Conservation (phyloP, 2,329 filamentous ascomycete genomes). For the Xylogone sp. region DNA sequence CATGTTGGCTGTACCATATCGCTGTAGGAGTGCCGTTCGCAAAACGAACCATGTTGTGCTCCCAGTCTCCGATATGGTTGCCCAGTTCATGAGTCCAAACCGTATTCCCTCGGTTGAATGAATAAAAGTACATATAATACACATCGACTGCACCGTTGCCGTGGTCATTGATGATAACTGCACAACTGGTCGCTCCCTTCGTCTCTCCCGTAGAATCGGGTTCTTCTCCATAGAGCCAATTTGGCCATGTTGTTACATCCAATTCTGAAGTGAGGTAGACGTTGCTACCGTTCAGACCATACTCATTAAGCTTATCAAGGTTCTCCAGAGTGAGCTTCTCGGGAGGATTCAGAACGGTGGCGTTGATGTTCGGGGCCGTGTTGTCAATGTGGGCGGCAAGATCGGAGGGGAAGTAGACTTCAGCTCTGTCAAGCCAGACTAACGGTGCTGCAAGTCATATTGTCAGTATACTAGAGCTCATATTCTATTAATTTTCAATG, state of each 20-base stretch:
- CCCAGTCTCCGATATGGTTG: constrained; percentile 62
- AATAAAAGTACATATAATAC: constrained; percentile 33
- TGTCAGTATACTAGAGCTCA: background rate
- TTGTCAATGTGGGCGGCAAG: constrained; percentile 41
- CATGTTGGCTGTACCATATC: constrained; percentile 62
- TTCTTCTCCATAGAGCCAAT: constrained; percentile 47
- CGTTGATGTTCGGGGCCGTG: constrained; percentile 41
- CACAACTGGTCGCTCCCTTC: constrained; percentile 42
- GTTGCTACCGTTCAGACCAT: constrained; percentile 34
- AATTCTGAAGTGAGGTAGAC: constrained; percentile 46
- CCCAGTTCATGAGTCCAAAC: constrained; percentile 27
- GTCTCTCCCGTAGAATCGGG: constrained; percentile 50
- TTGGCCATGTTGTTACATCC: constrained; percentile 40
- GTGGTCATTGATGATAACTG: constrained; percentile 56
- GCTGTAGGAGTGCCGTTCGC: constrained; percentile 47
- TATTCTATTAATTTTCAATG: background rate
- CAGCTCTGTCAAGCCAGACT: constrained; percentile 44
- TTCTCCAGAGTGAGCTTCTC: constrained; percentile 42
- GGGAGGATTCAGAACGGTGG: constrained; percentile 33
- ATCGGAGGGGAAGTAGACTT: constrained; percentile 46
- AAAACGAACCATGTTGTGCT: constrained; percentile 67
- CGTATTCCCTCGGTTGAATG: constrained; percentile 28
- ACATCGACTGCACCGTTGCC: constrained; percentile 40
- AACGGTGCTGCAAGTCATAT: constrained; percentile 38
- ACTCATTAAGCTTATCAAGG: constrained; percentile 40